Evolutionary conservation across 2,329 filamentous ascomycete genomes (phyloP).

Genomic region (Scleromitrula shiraiana): DNA sequence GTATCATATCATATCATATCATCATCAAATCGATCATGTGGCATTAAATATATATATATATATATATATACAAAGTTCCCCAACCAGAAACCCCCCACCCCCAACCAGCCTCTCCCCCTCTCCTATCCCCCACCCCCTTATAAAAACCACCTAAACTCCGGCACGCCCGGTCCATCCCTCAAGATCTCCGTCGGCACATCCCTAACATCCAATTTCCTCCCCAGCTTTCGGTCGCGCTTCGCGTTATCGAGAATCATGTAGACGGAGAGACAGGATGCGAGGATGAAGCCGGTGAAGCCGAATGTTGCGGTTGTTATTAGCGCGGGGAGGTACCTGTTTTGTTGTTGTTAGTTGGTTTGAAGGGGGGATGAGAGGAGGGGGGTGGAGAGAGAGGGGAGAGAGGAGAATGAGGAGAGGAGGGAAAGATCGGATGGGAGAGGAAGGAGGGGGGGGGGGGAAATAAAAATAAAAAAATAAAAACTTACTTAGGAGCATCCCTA

Average conservation of each 20-base stretch:
- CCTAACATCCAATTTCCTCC: conserved; percentile 23
- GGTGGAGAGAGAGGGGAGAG: conserved; percentile 47
- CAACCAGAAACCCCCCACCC: too few species aligned
- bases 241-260: conserved; percentile 53
- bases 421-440: conserved; percentile 56
- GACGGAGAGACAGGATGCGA: conserved; percentile 46
- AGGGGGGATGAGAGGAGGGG: conserved; percentile 45
- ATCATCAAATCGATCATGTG: too few species aligned
- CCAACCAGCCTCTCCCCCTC: not conserved
- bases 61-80: too few species aligned
- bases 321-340: conserved; percentile 47
- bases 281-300: conserved; percentile 49
- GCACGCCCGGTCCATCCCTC: conserved; percentile 43
- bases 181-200: conserved; percentile 50
- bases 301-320: conserved; percentile 58
- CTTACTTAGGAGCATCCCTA: conserved; percentile 49
- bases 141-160: conserved; percentile 52
- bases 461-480: not conserved
- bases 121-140: conserved; percentile 12
- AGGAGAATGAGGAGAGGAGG: conserved; percentile 58
- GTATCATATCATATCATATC: too few species aligned
- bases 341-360: not conserved
- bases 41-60: too few species aligned
- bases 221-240: conserved; percentile 21
- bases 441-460: not conserved